A percentile compares a stretch with the other conserved stretches of the same genome.
Evolutionary conservation across 2,329 filamentous ascomycete species (phyloP).

Genomic region (Epichloe sibirici): DNA sequence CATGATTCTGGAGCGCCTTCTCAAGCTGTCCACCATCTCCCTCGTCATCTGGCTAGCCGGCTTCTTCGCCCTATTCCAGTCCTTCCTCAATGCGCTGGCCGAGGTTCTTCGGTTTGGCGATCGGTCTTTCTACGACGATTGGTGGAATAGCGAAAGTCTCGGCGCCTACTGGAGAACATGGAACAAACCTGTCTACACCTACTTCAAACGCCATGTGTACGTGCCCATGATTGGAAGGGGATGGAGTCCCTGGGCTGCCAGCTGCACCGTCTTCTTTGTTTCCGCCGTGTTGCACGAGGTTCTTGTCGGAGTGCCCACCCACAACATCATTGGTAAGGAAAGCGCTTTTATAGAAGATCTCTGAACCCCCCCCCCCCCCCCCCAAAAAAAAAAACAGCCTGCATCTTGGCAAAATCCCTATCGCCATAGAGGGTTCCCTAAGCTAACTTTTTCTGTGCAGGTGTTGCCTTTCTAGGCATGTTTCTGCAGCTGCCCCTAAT

Average conservation of each 20-base stretch:
- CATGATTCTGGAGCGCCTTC: conserved; percentile 74
- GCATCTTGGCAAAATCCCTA: too few relatives aligned
- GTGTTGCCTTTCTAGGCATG: conserved; percentile 91
- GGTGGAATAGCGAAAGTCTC: conserved; percentile 89
- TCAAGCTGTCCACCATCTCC: conserved; percentile 93
- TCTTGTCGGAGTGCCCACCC: conserved; percentile 85
- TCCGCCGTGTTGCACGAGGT: conserved; percentile 87
- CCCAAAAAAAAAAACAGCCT: too few relatives aligned
- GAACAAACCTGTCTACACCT: conserved; percentile 96
- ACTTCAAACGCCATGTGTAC: conserved; percentile 92
- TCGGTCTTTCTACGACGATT: conserved; percentile 89
- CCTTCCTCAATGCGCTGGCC: conserved; percentile 78
- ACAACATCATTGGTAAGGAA: conserved; percentile 73
- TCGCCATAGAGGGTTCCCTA: background rate
- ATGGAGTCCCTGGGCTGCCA: conserved; percentile 58
- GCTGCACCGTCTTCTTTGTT: conserved; percentile 72
- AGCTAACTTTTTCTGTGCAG: conserved; percentile 26
- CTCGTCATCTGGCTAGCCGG: conserved; percentile 94
- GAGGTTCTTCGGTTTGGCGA: conserved; percentile 87
- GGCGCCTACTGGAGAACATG: conserved; percentile 89
- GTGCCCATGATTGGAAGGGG: conserved; percentile 77
- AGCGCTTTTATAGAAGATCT: too few relatives aligned
- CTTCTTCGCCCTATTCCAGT: conserved; percentile 95
- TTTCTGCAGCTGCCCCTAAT: conserved; percentile 86
- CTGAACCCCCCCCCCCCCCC: too few relatives aligned